phyloP scores from a whole-genome alignment of 108 stramenopile species.

The Pseudonitzschia multiseries region DNA sequence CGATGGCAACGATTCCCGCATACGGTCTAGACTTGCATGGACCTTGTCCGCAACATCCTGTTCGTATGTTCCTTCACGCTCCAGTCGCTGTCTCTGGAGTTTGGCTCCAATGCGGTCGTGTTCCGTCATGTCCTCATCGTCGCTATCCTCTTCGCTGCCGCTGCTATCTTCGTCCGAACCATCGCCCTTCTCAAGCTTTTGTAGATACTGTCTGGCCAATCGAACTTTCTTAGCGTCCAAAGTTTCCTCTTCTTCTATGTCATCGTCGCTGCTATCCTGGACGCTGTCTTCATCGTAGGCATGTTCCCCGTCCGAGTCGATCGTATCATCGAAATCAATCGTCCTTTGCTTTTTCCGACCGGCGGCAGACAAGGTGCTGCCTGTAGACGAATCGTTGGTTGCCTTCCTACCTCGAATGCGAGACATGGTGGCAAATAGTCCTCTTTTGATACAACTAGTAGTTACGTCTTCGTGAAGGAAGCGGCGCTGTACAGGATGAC shows the following conservation, averaged over 20 bases:
- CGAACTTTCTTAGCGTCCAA: constrained; percentile 77
- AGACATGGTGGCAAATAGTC: constrained; percentile 25
- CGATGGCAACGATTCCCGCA: constrained; percentile 23
- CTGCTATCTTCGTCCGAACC: constrained; percentile 30
- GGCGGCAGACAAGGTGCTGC: neutral
- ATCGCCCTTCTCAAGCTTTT: constrained; percentile 47
- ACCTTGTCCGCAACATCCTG: constrained; percentile 59
- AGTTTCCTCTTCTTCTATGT: constrained; percentile 69
- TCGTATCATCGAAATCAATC: constrained; percentile 50
- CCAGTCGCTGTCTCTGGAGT: constrained; percentile 61
- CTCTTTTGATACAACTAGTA: neutral
- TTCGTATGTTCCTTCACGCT: constrained; percentile 67
- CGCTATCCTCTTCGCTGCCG: constrained; percentile 36
- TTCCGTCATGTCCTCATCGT: constrained; percentile 35
- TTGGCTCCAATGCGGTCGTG: constrained; percentile 39
- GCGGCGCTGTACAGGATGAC: neutral
- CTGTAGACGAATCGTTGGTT: constrained; percentile 5
- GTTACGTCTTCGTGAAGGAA: too few relatives aligned
- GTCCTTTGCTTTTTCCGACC: constrained; percentile 34
- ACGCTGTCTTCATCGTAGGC: constrained; percentile 27
- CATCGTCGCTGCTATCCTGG: constrained; percentile 22
- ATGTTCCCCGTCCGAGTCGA: constrained; percentile 42
- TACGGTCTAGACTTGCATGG: constrained; percentile 30
- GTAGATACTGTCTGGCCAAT: constrained; percentile 78
- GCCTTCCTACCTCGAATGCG: constrained; percentile 22